phyloP scores from a whole-genome alignment of 2,329 filamentous ascomycete species.

The Colletotrichum sp. region DNA sequence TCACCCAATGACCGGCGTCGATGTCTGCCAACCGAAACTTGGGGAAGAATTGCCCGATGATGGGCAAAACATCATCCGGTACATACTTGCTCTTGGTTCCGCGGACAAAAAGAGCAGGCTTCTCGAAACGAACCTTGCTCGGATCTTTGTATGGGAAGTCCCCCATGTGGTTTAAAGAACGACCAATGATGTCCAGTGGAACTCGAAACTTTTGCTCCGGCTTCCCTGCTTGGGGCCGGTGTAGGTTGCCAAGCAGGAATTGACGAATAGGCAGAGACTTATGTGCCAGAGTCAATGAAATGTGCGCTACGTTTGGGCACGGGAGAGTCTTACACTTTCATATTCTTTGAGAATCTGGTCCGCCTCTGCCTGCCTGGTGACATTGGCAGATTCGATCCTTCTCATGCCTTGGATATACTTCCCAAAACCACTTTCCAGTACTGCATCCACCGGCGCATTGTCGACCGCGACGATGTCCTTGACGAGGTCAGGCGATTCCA shows the following conservation, averaged over 20 bases:
- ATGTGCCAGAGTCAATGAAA: neutral
- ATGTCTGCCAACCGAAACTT: conserved; percentile 75
- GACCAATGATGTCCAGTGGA: conserved; percentile 73
- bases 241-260: conserved; percentile 88
- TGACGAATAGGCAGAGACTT: conserved; percentile 79
- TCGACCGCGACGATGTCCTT: conserved; percentile 82
- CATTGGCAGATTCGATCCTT: conserved; percentile 71
- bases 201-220: conserved; percentile 76
- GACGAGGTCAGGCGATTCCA: conserved; percentile 71
- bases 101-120: conserved; percentile 81
- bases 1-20: conserved; percentile 85
- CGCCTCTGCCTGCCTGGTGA: conserved; percentile 77
- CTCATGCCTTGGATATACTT: conserved; percentile 87
- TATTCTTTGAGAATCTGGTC: conserved; percentile 79
- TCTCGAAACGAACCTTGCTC: conserved; percentile 70
- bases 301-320: neutral
- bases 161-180: conserved; percentile 75
- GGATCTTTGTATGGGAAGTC: conserved; percentile 89
- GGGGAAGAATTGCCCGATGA: conserved; percentile 84
- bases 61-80: conserved; percentile 79
- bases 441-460: conserved; percentile 87
- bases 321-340: conserved; percentile 62
- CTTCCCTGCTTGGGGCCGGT: conserved; percentile 53
- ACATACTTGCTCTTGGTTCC: conserved; percentile 82
- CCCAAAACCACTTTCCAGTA: conserved; percentile 75